Percentiles rank a stretch among this genome's conserved stretches.
Evolutionary conservation across 1,284 basidiomycete genomes (phyloP).

Genomic region (Tilletiaria anomala): DNA sequence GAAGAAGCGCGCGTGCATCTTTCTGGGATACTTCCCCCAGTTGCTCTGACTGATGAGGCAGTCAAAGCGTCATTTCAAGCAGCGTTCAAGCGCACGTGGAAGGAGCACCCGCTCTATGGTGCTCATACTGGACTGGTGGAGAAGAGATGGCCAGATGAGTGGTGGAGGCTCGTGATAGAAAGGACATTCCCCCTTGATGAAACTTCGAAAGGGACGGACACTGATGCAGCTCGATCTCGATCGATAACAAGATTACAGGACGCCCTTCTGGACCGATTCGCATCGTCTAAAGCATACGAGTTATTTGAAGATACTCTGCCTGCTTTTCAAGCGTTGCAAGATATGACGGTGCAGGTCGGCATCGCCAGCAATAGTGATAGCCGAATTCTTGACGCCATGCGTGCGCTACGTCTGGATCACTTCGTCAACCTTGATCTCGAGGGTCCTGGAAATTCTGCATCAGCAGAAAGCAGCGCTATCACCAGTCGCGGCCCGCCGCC

Average conservation of each 20-base stretch:
- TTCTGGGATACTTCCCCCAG: background rate
- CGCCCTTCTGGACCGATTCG: constrained; percentile 12
- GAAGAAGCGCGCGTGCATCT: background rate
- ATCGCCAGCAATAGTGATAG: constrained; percentile 21
- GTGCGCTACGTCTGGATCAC: constrained; percentile 8
- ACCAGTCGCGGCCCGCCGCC: constrained; percentile 1
- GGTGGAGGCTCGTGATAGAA: constrained; percentile 18
- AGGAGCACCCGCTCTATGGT: constrained; percentile 16
- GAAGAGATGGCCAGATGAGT: constrained; percentile 19
- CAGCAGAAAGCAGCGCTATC: background rate
- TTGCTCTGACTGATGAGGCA: constrained; percentile 1
- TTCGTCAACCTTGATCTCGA: constrained; percentile 12
- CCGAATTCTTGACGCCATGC: constrained; percentile 11
- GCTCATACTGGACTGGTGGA: constrained; percentile 6
- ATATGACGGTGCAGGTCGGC: constrained; percentile 3
- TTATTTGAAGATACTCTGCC: constrained; percentile 15
- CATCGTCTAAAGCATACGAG: constrained; percentile 10
- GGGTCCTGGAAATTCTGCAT: background rate
- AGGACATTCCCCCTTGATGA: constrained; percentile 11
- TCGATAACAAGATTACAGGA: background rate
- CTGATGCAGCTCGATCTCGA: background rate
- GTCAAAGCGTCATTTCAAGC: constrained; percentile 12
- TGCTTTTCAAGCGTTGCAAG: constrained; percentile 3
- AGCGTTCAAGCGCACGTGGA: constrained; percentile 10
- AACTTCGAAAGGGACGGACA: background rate